Evolutionary conservation across 192 early-diverging fungal genomes (phyloP).

Genomic region (Thoreauomyces humboldtii): DNA sequence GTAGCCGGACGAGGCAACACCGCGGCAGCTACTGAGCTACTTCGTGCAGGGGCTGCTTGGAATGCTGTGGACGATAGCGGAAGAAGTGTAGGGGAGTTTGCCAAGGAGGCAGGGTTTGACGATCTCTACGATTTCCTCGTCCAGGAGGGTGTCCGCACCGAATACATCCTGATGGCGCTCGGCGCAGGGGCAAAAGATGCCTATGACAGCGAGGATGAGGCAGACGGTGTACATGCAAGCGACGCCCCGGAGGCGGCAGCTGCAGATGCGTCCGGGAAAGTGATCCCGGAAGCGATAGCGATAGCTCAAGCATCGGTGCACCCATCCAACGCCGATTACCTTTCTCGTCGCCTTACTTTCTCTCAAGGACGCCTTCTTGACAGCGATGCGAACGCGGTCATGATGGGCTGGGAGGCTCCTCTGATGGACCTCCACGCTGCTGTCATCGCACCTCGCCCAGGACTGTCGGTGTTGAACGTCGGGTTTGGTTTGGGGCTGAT

Average conservation of each 20-base stretch:
- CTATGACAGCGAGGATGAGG: conserved; percentile 42
- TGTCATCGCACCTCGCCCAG: conserved; percentile 54
- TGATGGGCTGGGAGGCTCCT: conserved; percentile 98
- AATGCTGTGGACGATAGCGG: conserved; percentile 74
- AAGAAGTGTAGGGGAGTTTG: conserved; percentile 83
- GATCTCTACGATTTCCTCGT: conserved; percentile 78
- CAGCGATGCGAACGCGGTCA: conserved; percentile 84
- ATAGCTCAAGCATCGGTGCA: background rate
- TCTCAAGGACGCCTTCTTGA: conserved; percentile 79
- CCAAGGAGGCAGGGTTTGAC: conserved; percentile 61
- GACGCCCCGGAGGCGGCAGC: background rate
- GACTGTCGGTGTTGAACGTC: conserved; percentile 48
- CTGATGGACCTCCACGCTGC: conserved; percentile 87
- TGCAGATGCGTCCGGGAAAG: background rate
- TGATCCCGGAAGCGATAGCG: background rate
- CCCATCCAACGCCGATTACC: conserved; percentile 71
- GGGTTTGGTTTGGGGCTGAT: conserved; percentile 71
- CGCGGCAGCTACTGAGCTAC: conserved; percentile 21
- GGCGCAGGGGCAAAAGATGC: conserved; percentile 37
- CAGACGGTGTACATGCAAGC: conserved; percentile 36
- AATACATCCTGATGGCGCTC: conserved; percentile 70
- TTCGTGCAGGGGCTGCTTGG: conserved; percentile 67
- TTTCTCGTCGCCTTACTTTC: conserved; percentile 75
- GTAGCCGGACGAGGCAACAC: conserved; percentile 23
- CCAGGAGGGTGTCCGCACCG: conserved; percentile 78